Evolutionary conservation across 176 grass and related monocot genomes (phyloP).

Genomic region (Aegilops sharonensis): DNA sequence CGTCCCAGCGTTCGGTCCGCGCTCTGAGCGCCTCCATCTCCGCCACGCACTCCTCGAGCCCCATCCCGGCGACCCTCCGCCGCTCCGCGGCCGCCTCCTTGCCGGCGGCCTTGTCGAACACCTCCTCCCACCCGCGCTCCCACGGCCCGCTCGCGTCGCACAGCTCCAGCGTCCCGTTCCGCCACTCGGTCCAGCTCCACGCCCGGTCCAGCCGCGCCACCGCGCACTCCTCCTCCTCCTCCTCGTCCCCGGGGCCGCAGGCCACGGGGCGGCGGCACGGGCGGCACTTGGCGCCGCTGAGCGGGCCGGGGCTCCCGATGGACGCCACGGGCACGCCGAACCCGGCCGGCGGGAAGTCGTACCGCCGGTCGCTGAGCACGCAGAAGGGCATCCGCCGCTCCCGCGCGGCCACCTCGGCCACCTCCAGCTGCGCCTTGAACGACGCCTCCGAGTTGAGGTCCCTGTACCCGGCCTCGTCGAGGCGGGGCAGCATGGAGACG

Average conservation of each 20-base stretch:
- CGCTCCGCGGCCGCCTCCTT: conserved; percentile 27
- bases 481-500: conserved; percentile 45
- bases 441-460: conserved; percentile 72
- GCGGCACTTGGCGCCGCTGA: conserved; percentile 85
- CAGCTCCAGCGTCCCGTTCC: conserved; percentile 52
- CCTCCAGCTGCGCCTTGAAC: conserved; percentile 59
- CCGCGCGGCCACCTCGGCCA: background rate
- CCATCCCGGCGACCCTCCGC: conserved; percentile 25
- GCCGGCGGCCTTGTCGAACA: conserved; percentile 55
- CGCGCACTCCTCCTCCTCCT: background rate
- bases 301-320: conserved; percentile 54
- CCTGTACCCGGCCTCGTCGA: conserved; percentile 36
- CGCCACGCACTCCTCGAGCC: conserved; percentile 13
- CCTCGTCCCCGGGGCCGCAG: background rate
- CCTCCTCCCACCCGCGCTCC: conserved; percentile 50
- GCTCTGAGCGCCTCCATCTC: conserved; percentile 44
- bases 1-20: conserved; percentile 34
- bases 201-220: background rate
- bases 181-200: conserved; percentile 71
- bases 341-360: conserved; percentile 41
- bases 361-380: conserved; percentile 63
- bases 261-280: conserved; percentile 31
- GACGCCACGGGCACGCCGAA: conserved; percentile 74
- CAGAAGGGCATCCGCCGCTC: conserved; percentile 66
- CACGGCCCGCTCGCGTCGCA: conserved; percentile 57